A percentile compares a stretch with the other conserved stretches of the same genome.
These are phyloP conservation scores for Mycena alexandri DNA, from an alignment of 768 basidiomycete species.

Conservation along the genomic window DNA sequence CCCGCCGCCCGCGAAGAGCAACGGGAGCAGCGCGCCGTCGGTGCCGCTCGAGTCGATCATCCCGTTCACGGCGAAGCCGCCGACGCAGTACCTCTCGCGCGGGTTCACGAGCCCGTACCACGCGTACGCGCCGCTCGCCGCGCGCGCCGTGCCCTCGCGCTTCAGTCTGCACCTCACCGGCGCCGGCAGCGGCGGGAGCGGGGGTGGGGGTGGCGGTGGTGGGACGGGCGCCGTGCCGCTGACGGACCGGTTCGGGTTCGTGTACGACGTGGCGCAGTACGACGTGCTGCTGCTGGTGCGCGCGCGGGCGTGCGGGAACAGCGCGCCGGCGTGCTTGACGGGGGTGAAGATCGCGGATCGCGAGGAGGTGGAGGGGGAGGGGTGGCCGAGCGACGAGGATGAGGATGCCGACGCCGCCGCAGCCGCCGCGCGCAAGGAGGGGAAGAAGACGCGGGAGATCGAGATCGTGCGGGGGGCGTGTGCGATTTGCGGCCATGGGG, in stretches of 20 bases:
- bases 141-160: constrained; percentile 38
- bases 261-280: constrained; percentile 87
- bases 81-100: constrained; percentile 85
- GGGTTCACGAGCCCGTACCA: constrained; percentile 82
- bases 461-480: constrained; percentile 63
- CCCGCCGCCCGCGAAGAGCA: constrained; percentile 29
- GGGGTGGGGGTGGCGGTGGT: constrained; percentile 62
- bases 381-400: constrained; percentile 71
- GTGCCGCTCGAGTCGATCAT: constrained; percentile 89
- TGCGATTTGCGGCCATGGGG: constrained; percentile 51
- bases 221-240: constrained; percentile 68
- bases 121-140: constrained; percentile 78
- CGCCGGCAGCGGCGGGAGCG: no score
- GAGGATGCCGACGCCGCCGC: constrained; percentile 42
- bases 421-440: constrained; percentile 54
- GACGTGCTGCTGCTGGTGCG: constrained; percentile 83
- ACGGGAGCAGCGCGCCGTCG: constrained; percentile 55
- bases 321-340: constrained; percentile 87
- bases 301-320: constrained; percentile 77
- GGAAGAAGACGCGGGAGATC: constrained; percentile 45
- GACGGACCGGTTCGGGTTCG: constrained; percentile 92
- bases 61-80: constrained; percentile 82
- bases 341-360: constrained; percentile 91
- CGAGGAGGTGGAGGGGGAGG: constrained; percentile 82
- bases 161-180: constrained; percentile 47